Conservation (phyloP, 495 filamentous ascomycete species). For the Penicillium flavigenum region DNA sequence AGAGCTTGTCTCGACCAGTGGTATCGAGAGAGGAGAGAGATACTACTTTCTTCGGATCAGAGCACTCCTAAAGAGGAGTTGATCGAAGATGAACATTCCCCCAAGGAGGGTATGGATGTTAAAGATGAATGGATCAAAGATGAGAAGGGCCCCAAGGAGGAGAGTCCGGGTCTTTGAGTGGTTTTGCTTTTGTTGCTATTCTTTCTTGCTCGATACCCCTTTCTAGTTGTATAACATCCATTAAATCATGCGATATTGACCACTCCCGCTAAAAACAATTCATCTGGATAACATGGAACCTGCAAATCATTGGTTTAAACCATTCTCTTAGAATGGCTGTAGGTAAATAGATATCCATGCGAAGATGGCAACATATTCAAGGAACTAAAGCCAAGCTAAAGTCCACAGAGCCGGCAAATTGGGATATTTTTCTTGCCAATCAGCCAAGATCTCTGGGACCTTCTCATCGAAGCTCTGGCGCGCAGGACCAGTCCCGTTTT, state of each 20-base stretch:
- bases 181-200: slow-evolving; percentile 1
- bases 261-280: not conserved
- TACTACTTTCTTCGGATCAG: slow-evolving; percentile 16
- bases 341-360: not conserved
- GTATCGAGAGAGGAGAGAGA: slow-evolving; percentile 60
- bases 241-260: not conserved
- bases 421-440: slow-evolving; percentile 96
- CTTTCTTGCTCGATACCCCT: slow-evolving; percentile 6
- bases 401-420: slow-evolving; percentile 91
- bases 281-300: not conserved
- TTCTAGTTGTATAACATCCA: not conserved
- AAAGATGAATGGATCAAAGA: not conserved
- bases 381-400: slow-evolving; percentile 81
- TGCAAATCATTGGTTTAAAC: not conserved
- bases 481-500: slow-evolving; percentile 63
- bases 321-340: slow-evolving; percentile 3
- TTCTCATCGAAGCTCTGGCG: slow-evolving; percentile 83
- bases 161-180: not conserved
- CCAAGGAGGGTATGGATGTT: not conserved
- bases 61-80: not conserved
- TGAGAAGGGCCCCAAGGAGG: not conserved
- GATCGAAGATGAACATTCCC: not conserved
- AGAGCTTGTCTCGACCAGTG: slow-evolving; percentile 77
- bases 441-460: slow-evolving; percentile 89
- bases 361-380: not conserved